Conservation (phyloP, 306 rosid genomes). For the Boehmeria nivea region DNA sequence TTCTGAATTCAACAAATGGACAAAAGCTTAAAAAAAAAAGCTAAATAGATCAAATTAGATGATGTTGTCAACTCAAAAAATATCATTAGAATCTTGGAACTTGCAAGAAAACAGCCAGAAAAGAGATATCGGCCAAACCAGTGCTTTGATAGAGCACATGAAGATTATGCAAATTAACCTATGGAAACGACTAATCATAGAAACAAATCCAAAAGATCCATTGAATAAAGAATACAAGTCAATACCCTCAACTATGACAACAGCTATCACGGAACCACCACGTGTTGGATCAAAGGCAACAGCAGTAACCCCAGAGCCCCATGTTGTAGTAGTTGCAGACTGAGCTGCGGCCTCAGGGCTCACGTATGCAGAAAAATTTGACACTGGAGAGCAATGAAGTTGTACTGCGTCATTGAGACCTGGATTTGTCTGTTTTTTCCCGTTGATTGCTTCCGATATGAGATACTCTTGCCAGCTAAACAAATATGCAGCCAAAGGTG, state of each 20-base stretch:
- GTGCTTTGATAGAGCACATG: too few relatives aligned
- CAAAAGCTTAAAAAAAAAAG: too few relatives aligned
- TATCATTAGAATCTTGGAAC: too few relatives aligned
- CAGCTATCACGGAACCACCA: conserved; percentile 97
- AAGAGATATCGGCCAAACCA: too few relatives aligned
- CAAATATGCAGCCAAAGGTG: conserved; percentile 87
- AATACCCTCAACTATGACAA: conserved; percentile 90
- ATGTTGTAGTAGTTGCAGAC: conserved; percentile 96
- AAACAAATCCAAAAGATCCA: not conserved
- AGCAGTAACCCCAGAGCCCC: conserved; percentile 99
- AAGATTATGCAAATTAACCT: too few relatives aligned
- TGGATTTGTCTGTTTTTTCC: conserved; percentile 62
- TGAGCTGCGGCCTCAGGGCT: conserved; percentile 98
- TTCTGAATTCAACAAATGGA: too few relatives aligned
- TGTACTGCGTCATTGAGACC: conserved; percentile 60
- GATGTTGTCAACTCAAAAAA: too few relatives aligned
- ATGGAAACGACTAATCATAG: not conserved
- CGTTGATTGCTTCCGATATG: conserved; percentile 71
- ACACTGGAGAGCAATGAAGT: conserved; percentile 91
- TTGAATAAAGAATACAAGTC: not conserved
- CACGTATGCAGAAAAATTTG: conserved; percentile 96
- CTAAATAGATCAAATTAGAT: too few relatives aligned
- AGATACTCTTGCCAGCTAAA: conserved; percentile 94
- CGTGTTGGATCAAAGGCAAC: conserved; percentile 95
- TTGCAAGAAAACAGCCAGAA: too few relatives aligned